Percentiles rank a stretch among this genome's conserved stretches.
These are phyloP conservation scores for Cladosporium sp. DNA, from an alignment of 2,329 filamentous ascomycete genomes.

Conservation along the genomic window DNA sequence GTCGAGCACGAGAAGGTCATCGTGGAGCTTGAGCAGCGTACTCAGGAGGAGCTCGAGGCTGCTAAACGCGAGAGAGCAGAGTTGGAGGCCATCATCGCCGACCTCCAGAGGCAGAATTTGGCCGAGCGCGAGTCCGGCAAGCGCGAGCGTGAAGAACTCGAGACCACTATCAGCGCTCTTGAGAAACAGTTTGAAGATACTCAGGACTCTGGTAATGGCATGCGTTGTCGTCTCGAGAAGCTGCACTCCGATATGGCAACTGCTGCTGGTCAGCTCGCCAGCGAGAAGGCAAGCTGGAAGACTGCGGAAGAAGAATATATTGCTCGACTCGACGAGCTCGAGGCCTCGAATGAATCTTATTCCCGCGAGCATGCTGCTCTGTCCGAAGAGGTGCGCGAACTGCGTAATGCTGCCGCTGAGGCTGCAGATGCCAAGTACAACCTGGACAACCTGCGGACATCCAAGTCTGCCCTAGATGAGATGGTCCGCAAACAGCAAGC, in stretches of 20 bases:
- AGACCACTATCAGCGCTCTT: constrained; percentile 59
- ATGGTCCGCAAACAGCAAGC: constrained; percentile 47
- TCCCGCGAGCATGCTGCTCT: constrained; percentile 41
- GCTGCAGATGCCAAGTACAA: constrained; percentile 65
- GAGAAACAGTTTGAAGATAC: constrained; percentile 79
- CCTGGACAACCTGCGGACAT: constrained; percentile 43
- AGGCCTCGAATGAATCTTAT: constrained; percentile 47
- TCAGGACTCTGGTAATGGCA: constrained; percentile 53
- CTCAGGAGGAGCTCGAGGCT: constrained; percentile 68
- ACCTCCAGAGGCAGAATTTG: not conserved
- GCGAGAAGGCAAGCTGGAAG: constrained; percentile 74
- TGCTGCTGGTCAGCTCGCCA: constrained; percentile 72
- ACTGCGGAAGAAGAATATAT: constrained; percentile 60
- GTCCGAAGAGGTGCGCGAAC: constrained; percentile 43
- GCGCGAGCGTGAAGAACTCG: constrained; percentile 65
- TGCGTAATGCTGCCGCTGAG: constrained; percentile 62
- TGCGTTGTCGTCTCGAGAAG: constrained; percentile 77
- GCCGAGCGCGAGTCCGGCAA: constrained; percentile 50
- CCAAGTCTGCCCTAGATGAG: constrained; percentile 40
- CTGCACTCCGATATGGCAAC: constrained; percentile 83
- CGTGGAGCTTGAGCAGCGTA: constrained; percentile 67
- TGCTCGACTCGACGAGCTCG: constrained; percentile 51
- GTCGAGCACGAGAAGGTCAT: constrained; percentile 68
- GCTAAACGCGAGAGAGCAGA: constrained; percentile 60
- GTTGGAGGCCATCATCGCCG: constrained; percentile 48